Evolutionary conservation across 148 eudicot species (phyloP), one percentile per base, ranked within the genome.

Genomic region (Drosera capensis): DNA sequence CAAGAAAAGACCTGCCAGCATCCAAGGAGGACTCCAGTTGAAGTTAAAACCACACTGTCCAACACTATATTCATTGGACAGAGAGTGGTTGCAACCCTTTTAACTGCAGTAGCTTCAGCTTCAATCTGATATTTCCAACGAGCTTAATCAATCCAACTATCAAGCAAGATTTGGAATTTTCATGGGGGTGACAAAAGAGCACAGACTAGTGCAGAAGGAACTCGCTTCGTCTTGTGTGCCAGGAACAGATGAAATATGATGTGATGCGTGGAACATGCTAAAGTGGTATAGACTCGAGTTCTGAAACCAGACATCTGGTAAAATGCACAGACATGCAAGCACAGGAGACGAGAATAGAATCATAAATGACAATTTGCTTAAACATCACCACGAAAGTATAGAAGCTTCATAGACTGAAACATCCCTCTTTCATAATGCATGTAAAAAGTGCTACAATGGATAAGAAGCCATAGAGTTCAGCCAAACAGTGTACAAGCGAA

Each of bases 201-300:
- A 19, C 5, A 8, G 8, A 34, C 20, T 26, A 26, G 35, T 8
- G 18, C 26, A 37, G n/a, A 20, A 49, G 51, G 29, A 47, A 17
- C 53, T 58, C 69, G 84, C 99, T 80, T 90, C 85, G 22, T 42
- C 63, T 52, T 64, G 70, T 52, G 95, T 55, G 54, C 93, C 95
- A 54, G 72, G 78, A 46, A 78, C 82, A 37, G 99, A 82, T 51
- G 73, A 46, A 59, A 78, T 68, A 69, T 90, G 95, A 67, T 84
- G 93, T 13, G 99, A 84, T 46, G 95, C 85, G 44, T 90, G 99
- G 76, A 80, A 67, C 99, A 90, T 73, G 72, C 95, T 90, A 62
- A 84, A 90, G 63, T 90, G 99, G 62, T 78, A 90, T 68, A 84
- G 48, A 55, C 68, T 75, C 23, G 95, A 69, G 68, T 90, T 84